Conservation (phyloP, 2,329 filamentous ascomycete species). For the Mycosphaerella arachidis region DNA sequence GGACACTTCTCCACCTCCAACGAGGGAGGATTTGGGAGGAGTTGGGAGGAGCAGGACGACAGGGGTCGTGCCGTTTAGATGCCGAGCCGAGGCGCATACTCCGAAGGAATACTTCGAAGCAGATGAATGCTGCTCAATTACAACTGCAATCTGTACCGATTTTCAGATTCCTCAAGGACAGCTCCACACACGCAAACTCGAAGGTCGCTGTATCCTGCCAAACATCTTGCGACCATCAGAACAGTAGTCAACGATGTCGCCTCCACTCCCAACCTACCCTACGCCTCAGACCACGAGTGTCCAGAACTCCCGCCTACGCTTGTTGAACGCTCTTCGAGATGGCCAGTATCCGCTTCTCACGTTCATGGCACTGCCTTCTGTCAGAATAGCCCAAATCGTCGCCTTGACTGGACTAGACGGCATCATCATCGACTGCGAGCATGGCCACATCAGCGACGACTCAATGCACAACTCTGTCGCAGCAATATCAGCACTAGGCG, state of each 20-base stretch:
- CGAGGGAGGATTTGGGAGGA: no score
- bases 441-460: slow-evolving; percentile 52
- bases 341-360: background rate
- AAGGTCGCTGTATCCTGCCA: no score
- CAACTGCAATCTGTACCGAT: no score
- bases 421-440: slow-evolving; percentile 57
- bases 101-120: no score
- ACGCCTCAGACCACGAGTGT: slow-evolving; percentile 1
- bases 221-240: background rate
- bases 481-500: slow-evolving; percentile 38
- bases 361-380: background rate
- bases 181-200: no score
- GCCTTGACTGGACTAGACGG: slow-evolving; percentile 28
- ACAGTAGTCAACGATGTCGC: background rate
- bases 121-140: no score
- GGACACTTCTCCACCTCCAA: no score
- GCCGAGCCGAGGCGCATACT: no score
- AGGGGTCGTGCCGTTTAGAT: no score
- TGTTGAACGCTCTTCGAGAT: slow-evolving; percentile 1
- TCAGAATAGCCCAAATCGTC: slow-evolving; percentile 1
- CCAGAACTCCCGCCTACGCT: background rate
- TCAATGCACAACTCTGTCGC: slow-evolving; percentile 53
- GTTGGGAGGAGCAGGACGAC: no score
- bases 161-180: no score
- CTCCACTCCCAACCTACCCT: background rate